Evolutionary conservation across 2,329 filamentous ascomycete genomes (phyloP).

Genomic region (Coniochaeta sp.): DNA sequence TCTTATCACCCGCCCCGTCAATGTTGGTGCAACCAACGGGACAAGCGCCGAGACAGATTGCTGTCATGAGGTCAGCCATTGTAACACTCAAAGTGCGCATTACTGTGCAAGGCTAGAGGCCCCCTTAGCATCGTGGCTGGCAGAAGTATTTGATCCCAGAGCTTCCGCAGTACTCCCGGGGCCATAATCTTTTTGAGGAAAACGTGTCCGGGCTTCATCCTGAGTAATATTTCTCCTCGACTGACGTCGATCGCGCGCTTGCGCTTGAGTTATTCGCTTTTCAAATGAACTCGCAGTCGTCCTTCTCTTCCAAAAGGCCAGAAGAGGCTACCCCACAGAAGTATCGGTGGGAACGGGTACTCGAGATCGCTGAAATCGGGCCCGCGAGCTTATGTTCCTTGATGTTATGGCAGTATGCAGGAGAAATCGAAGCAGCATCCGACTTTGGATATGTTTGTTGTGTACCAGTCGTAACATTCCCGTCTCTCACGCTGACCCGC

Average conservation of each 20-base stretch:
- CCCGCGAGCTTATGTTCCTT: not conserved
- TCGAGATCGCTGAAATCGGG: not conserved
- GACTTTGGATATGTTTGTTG: not conserved
- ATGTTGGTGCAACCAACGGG: not conserved
- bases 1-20: not conserved
- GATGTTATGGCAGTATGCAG: not conserved
- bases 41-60: not conserved
- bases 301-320: not conserved
- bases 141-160: not conserved
- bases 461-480: not conserved
- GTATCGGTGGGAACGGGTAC: not conserved
- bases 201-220: not conserved
- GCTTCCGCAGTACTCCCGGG: not conserved
- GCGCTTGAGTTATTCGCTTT: not conserved
- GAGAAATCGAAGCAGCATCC: not conserved
- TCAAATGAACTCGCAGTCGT: not conserved
- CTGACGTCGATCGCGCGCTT: not conserved
- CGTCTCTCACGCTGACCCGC: not conserved
- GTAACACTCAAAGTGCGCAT: not conserved
- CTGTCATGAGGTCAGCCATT: not conserved
- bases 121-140: not conserved
- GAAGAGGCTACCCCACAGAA: not conserved
- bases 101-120: not conserved
- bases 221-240: not conserved
- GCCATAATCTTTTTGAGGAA: not conserved